Evolutionary conservation across 495 filamentous ascomycete species (phyloP).

Genomic region (Acidiella bohemica): DNA sequence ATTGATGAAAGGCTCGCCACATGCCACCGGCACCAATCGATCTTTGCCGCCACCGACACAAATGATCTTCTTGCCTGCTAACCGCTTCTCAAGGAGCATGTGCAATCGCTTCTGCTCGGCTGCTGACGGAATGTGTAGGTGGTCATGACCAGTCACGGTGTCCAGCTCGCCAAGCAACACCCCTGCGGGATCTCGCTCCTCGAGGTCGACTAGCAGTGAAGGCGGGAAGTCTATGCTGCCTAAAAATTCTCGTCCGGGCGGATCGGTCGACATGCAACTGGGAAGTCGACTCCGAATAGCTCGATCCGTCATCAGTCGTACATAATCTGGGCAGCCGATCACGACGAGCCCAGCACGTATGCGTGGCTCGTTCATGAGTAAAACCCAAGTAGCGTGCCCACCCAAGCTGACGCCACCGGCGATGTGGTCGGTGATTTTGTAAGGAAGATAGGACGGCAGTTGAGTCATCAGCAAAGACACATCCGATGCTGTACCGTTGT

Average conservation of each 20-base stretch:
- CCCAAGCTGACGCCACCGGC: slow-evolving; percentile 61
- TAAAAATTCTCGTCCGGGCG: slow-evolving; percentile 50
- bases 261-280: slow-evolving; percentile 40
- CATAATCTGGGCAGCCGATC: slow-evolving; percentile 83
- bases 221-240: slow-evolving; percentile 64
- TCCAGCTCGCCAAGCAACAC: slow-evolving; percentile 44
- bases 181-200: slow-evolving; percentile 18
- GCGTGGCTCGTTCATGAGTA: slow-evolving; percentile 62
- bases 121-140: slow-evolving; percentile 25
- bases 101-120: slow-evolving; percentile 33
- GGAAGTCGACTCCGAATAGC: slow-evolving; percentile 57
- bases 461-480: slow-evolving; percentile 56
- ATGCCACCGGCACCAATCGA: slow-evolving; percentile 70
- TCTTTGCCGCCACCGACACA: slow-evolving; percentile 64
- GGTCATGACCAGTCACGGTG: slow-evolving; percentile 17
- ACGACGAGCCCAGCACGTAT: slow-evolving; percentile 62
- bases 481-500: slow-evolving; percentile 41
- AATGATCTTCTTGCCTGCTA: slow-evolving; percentile 64
- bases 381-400: slow-evolving; percentile 78
- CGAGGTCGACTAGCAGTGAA: slow-evolving; percentile 47
- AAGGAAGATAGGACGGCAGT: slow-evolving; percentile 62
- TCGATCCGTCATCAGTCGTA: slow-evolving; percentile 62
- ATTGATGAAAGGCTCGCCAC: slow-evolving; percentile 51
- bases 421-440: slow-evolving; percentile 38
- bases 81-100: slow-evolving; percentile 35